Evolutionary conservation across 1,284 basidiomycete genomes (phyloP).

Genomic region (Ustilago loliicola): DNA sequence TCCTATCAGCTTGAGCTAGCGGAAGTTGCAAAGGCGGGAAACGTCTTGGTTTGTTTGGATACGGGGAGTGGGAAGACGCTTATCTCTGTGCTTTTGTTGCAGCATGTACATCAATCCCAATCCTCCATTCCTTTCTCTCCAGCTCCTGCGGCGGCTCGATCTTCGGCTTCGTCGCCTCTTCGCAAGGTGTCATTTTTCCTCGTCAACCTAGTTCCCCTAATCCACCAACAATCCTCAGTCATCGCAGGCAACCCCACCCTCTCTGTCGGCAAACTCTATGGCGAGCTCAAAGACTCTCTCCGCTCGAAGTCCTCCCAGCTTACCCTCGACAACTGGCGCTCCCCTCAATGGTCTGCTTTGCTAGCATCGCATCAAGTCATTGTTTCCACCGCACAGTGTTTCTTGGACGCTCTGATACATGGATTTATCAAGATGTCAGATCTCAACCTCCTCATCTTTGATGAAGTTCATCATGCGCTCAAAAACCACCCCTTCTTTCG

Average conservation of each 20-base stretch:
- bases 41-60: constrained; percentile 59
- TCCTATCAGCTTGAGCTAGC: constrained; percentile 46
- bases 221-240: constrained; percentile 58
- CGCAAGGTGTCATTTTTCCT: constrained; percentile 49
- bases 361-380: constrained; percentile 51
- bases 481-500: constrained; percentile 50
- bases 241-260: constrained; percentile 52
- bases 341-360: constrained; percentile 39
- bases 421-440: constrained; percentile 55
- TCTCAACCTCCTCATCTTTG: constrained; percentile 56
- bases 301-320: constrained; percentile 17
- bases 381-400: constrained; percentile 56
- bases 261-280: constrained; percentile 47
- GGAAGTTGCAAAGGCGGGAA: constrained; percentile 36
- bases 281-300: constrained; percentile 41
- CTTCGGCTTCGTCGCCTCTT: background rate
- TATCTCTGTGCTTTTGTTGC: constrained; percentile 57
- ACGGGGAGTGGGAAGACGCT: constrained; percentile 65
- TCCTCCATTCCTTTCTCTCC: background rate
- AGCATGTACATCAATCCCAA: constrained; percentile 40
- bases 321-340: constrained; percentile 34
- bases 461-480: constrained; percentile 60
- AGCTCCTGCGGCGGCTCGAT: too few relatives aligned
- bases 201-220: constrained; percentile 59
- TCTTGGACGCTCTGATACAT: constrained; percentile 57